Base-by-base conservation (phyloP, 2,329 filamentous ascomycete genomes). In the Colletotrichum tropicale region DNA sequence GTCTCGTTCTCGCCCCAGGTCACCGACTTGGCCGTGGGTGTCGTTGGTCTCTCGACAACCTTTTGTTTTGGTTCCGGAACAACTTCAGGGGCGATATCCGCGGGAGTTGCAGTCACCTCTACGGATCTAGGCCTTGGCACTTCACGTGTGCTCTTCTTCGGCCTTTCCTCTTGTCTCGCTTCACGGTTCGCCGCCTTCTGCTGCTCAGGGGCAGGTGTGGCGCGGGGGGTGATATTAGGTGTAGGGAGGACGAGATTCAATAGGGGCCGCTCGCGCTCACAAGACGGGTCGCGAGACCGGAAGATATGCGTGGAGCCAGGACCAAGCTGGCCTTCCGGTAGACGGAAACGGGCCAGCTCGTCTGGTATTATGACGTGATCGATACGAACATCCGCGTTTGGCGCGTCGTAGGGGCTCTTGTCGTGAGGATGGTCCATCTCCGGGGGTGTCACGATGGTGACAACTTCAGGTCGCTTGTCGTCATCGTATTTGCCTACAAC, bases 1-100 rank as follows among this genome's bases (percentile, higher is more conserved):
- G 89, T 93, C 80, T 92, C 88, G 77, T 93, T 92, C 75, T 92
- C 86, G 13, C 91, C 92, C 92, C 91, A 94, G 15, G 88, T 92
- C 6, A 94, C 92, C 56, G 85, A 88, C 78, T 93, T 93, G 12
- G 89, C 86, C 9, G 85, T 84, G 8, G 90, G 86, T 8, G 85
- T 85, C 36, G 87, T 85, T 28, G 85, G 82, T 67, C 83, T 83
- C 72, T 86, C 83, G 13, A 87, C 80, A 43, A 86, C 80, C 67
- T 90, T 87, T 13, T 86, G 86, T 60, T 83, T 85, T 26, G 87
- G 81, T 48, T 80, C 85, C 67, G 86, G 81, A 8, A 84, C 81
- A 56, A 87, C 81, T 70, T 87, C 84, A 34, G 85, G 70, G 15
- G 78, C 72, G 78, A 81, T 28, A 24, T 76, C 81, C 68, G 80